phyloP scores from a whole-genome alignment of 1,139 yeast species.

The Oligophagozyma castellii region DNA sequence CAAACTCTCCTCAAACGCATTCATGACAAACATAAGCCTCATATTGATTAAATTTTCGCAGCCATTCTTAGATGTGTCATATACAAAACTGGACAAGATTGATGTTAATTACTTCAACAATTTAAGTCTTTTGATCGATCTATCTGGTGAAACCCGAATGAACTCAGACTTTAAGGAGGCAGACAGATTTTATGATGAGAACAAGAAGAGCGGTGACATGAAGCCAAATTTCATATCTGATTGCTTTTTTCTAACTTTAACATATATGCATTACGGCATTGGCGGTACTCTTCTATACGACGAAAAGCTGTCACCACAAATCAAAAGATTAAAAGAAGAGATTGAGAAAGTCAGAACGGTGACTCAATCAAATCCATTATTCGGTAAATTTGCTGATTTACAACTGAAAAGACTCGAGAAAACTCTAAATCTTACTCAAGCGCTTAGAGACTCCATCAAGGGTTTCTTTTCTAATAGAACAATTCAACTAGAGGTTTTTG shows the following conservation, averaged over 20 bases:
- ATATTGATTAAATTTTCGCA: slow-evolving; percentile 59
- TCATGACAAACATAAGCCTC: slow-evolving; percentile 64
- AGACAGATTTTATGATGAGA: slow-evolving; percentile 35
- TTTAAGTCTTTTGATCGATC: slow-evolving; percentile 36
- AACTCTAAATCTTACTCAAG: slow-evolving; percentile 29
- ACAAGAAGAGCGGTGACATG: slow-evolving; percentile 21
- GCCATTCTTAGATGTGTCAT: slow-evolving; percentile 67
- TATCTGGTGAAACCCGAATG: slow-evolving; percentile 71
- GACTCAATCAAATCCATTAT: slow-evolving; percentile 16
- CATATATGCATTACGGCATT: slow-evolving; percentile 77
- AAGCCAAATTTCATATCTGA: slow-evolving; percentile 72
- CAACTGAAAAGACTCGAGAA: slow-evolving; percentile 37
- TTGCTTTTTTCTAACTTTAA: slow-evolving; percentile 66
- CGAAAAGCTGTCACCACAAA: slow-evolving; percentile 35
- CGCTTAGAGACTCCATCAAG: slow-evolving; percentile 40
- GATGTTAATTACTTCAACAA: slow-evolving; percentile 51
- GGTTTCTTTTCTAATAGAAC: slow-evolving; percentile 44
- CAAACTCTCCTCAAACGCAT: slow-evolving; percentile 62
- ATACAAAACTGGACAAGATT: slow-evolving; percentile 60
- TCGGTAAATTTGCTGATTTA: slow-evolving; percentile 23
- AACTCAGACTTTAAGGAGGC: slow-evolving; percentile 66
- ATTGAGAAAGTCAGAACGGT: slow-evolving; percentile 33
- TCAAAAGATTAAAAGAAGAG: slow-evolving; percentile 32
- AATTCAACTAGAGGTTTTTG: slow-evolving; percentile 55
- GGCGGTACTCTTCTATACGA: slow-evolving; percentile 61